These are phyloP conservation scores for Debaryomyces fabryi DNA, from an alignment of 1,139 yeast species.

Conservation along the genomic window DNA sequence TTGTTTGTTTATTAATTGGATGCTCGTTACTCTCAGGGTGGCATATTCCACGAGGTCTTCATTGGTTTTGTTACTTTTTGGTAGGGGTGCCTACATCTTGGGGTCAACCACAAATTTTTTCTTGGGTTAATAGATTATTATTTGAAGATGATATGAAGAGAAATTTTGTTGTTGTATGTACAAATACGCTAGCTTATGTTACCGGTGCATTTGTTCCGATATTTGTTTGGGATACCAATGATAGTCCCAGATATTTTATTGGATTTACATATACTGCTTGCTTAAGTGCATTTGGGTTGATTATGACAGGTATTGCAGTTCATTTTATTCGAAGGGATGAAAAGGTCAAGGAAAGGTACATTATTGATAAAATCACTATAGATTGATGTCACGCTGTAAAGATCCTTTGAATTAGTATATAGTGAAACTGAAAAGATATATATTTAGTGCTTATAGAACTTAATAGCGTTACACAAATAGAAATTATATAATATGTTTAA, in stretches of 20 bases:
- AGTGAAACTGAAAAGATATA: background rate
- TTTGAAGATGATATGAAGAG: constrained; percentile 52
- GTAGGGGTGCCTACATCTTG: constrained; percentile 49
- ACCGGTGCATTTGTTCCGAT: constrained; percentile 53
- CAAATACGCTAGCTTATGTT: constrained; percentile 55
- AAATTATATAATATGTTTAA: background rate
- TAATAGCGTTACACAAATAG: background rate
- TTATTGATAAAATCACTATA: background rate
- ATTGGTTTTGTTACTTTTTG: constrained; percentile 52
- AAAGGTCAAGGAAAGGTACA: constrained; percentile 10
- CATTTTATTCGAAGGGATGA: constrained; percentile 37
- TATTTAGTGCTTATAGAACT: background rate
- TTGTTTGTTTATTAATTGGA: constrained; percentile 36
- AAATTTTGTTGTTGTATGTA: constrained; percentile 50
- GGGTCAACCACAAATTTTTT: constrained; percentile 51
- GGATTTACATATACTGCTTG: constrained; percentile 57
- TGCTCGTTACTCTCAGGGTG: constrained; percentile 47
- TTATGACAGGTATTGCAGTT: constrained; percentile 35
- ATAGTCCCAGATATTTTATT: constrained; percentile 47
- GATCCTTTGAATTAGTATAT: too few relatives aligned
- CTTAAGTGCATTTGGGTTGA: constrained; percentile 43
- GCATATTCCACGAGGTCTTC: constrained; percentile 50
- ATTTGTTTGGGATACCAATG: constrained; percentile 53
- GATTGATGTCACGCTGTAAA: too few relatives aligned
- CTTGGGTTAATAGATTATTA: constrained; percentile 56